Evolutionary conservation across 768 basidiomycete species (phyloP).

Genomic region (Rhodosporidiobolus sp.): DNA sequence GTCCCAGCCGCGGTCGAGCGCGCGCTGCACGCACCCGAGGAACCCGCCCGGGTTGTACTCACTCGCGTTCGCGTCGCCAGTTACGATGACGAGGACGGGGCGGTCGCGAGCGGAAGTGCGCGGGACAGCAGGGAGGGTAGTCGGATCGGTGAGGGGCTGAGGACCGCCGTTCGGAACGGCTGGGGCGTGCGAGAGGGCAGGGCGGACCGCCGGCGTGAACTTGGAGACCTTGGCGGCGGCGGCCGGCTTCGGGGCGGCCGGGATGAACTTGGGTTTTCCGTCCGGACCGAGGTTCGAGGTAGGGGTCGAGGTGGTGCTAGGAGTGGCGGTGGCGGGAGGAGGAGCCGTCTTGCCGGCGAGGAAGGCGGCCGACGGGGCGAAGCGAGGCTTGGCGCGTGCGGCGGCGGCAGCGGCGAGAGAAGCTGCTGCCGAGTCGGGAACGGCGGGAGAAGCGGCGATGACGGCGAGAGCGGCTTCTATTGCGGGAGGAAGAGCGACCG

Average conservation of each 20-base stretch:
- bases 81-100: slow-evolving; percentile 78
- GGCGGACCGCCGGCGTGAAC: not conserved
- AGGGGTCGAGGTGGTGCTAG: not conserved
- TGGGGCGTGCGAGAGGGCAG: not conserved
- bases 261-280: not conserved
- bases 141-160: not conserved
- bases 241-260: not conserved
- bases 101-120: slow-evolving; percentile 59
- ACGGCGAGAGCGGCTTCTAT: not conserved
- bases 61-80: slow-evolving; percentile 87
- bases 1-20: slow-evolving; percentile 82
- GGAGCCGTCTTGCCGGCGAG: not conserved
- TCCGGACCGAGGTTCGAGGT: not conserved
- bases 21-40: slow-evolving; percentile 77
- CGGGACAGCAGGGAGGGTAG: not conserved
- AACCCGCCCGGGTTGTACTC: slow-evolving; percentile 94
- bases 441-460: not conserved
- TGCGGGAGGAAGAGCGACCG: not conserved
- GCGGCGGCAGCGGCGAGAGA: not conserved
- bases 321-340: not conserved
- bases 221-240: not conserved
- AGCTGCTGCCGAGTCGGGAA: not conserved
- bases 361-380: slow-evolving; percentile 5
- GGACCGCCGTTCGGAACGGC: not conserved
- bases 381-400: not conserved